Percentiles rank a stretch among this genome's conserved stretches.
phyloP scores from a whole-genome alignment of 148 eudicot genomes.

The Fagopyrum homotropicum region DNA sequence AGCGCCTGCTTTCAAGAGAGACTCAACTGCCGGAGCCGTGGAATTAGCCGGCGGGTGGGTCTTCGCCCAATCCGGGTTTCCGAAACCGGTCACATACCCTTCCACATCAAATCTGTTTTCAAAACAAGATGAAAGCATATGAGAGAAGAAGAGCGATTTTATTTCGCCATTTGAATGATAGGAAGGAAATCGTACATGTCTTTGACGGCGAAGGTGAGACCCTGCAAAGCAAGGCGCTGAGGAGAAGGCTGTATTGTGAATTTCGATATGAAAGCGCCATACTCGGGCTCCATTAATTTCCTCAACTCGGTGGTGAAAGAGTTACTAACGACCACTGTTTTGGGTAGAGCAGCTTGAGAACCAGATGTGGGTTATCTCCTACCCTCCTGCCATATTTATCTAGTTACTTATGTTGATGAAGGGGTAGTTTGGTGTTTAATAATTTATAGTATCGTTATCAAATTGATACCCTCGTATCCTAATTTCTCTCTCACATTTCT shows the following conservation, averaged over 20 bases:
- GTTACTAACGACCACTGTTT: background rate
- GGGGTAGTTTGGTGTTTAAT: no score
- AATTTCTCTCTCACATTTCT: no score
- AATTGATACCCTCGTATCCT: no score
- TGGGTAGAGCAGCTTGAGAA: background rate
- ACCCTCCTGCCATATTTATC: background rate
- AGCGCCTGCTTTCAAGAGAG: slow-evolving; percentile 62
- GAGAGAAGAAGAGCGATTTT: background rate
- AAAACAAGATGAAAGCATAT: background rate
- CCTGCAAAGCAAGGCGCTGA: slow-evolving; percentile 49
- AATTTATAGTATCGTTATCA: no score
- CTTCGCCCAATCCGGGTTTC: slow-evolving; percentile 72
- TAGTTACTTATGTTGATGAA: no score
- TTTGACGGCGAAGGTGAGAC: slow-evolving; percentile 84
- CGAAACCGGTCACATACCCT: slow-evolving; percentile 66
- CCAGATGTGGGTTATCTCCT: background rate
- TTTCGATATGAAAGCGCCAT: slow-evolving; percentile 79
- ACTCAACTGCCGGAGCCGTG: slow-evolving; percentile 59
- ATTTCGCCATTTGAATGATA: background rate
- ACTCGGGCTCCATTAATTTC: slow-evolving; percentile 24
- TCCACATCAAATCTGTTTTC: slow-evolving; percentile 73
- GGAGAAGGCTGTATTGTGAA: slow-evolving; percentile 32
- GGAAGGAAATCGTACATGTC: slow-evolving; percentile 40
- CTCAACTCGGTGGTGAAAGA: no score
- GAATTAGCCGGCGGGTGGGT: slow-evolving; percentile 66